Conservation (phyloP, 2,329 filamentous ascomycete species). For the Chrysosporium keratinophilum region DNA sequence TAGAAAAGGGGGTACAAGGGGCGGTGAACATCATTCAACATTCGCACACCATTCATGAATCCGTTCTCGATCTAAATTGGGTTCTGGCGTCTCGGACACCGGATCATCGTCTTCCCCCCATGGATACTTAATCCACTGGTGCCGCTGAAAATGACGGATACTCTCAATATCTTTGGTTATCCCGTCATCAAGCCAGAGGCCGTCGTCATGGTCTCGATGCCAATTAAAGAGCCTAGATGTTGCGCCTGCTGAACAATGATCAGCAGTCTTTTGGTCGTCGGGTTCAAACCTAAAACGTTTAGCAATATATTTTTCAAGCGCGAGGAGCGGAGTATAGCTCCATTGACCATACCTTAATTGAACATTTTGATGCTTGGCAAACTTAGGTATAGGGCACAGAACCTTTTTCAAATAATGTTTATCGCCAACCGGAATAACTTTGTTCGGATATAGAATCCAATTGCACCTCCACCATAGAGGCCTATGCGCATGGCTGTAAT, state of each 20-base stretch:
- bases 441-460: not conserved
- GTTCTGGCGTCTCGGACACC: not conserved
- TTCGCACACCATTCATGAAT: no score
- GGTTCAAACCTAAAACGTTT: not conserved
- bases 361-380: no score
- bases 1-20: no score
- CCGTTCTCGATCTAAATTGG: not conserved
- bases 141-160: conserved; percentile 17
- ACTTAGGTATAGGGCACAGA: no score
- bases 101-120: not conserved
- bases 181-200: conserved; percentile 21
- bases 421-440: no score
- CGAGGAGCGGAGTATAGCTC: no score
- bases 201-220: conserved; percentile 20
- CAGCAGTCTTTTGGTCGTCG: conserved; percentile 12
- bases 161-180: conserved; percentile 12
- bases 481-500: not conserved
- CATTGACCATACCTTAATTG: no score
- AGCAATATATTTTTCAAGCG: no score
- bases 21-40: no score
- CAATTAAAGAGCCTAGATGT: conserved; percentile 22
- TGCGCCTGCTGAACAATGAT: conserved; percentile 16
- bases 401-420: no score
- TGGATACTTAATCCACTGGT: conserved; percentile 18
- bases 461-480: not conserved